phyloP scores from a whole-genome alignment of 441 rosid species.

The Adansonia rubrostipa region DNA sequence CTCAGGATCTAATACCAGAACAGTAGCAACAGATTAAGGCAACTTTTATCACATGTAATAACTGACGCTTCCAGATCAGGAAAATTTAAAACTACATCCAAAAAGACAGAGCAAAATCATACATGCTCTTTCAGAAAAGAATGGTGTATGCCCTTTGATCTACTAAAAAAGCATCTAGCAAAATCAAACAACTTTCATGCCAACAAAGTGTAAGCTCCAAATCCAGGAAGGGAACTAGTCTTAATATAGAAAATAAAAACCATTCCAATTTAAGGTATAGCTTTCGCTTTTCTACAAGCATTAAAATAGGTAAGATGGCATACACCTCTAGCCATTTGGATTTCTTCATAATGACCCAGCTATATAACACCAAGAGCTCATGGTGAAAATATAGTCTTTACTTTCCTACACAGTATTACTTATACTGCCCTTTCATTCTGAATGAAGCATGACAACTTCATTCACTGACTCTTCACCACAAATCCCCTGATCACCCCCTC shows the following conservation, averaged over 20 bases:
- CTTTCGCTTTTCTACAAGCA: background rate
- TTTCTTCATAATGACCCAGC: background rate
- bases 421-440: conserved; percentile 3
- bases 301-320: background rate
- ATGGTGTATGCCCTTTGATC: conserved; percentile 9
- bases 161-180: background rate
- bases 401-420: background rate
- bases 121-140: conserved; percentile 9
- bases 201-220: background rate
- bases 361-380: background rate
- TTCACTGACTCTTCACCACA: conserved; percentile 13
- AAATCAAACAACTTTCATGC: background rate
- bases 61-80: background rate
- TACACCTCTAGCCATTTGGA: background rate
- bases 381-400: background rate
- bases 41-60: background rate
- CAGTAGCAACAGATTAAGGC: background rate
- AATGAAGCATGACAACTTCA: background rate
- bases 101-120: background rate
- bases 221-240: conserved; percentile 5
- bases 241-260: background rate
- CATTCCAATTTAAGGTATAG: background rate
- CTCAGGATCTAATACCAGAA: background rate
- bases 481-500: conserved; percentile 18
- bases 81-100: background rate